Percentiles rank a stretch among this genome's conserved stretches.
Evolutionary conservation across 495 filamentous ascomycete species (phyloP).

Genomic region (Eremomyces bilateralis): DNA sequence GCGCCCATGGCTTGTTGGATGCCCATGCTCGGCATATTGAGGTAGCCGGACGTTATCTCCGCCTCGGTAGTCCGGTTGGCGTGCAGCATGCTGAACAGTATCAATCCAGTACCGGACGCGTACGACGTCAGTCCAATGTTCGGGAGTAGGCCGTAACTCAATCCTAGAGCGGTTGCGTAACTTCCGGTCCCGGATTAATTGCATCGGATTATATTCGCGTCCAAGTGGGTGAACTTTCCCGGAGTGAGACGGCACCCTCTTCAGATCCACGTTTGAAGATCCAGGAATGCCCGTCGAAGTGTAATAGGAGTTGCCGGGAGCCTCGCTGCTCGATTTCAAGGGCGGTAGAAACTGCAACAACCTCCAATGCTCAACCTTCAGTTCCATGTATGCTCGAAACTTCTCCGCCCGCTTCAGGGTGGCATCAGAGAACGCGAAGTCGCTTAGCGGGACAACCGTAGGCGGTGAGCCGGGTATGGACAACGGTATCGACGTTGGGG

Average conservation of each 20-base stretch:
- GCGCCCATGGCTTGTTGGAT: conserved; percentile 3
- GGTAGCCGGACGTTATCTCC: conserved; percentile 28
- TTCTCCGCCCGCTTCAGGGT: conserved; percentile 61
- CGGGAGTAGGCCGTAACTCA: conserved; percentile 43
- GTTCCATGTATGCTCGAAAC: conserved; percentile 55
- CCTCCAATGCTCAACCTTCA: conserved; percentile 59
- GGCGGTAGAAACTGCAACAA: conserved; percentile 55
- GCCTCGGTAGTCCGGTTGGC: conserved; percentile 24
- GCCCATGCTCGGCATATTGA: conserved; percentile 21
- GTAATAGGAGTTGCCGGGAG: conserved; percentile 14
- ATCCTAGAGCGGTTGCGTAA: conserved; percentile 51
- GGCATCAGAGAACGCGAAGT: conserved; percentile 47
- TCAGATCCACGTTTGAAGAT: conserved; percentile 12
- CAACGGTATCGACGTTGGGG: conserved; percentile 4
- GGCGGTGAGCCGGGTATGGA: conserved; percentile 6
- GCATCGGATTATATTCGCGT: conserved; percentile 64
- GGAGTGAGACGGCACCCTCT: conserved; percentile 9
- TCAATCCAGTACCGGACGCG: conserved; percentile 57
- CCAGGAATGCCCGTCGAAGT: conserved; percentile 13
- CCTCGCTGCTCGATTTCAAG: conserved; percentile 28
- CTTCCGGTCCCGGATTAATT: conserved; percentile 68
- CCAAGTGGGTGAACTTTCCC: conserved; percentile 21
- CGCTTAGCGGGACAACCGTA: conserved; percentile 2
- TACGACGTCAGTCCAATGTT: conserved; percentile 52
- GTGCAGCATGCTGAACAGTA: conserved; percentile 29